Percentiles rank a stretch among this genome's conserved stretches.
Conservation (phyloP, 1,139 yeast genomes). For the Geotrichum klebahnii region DNA sequence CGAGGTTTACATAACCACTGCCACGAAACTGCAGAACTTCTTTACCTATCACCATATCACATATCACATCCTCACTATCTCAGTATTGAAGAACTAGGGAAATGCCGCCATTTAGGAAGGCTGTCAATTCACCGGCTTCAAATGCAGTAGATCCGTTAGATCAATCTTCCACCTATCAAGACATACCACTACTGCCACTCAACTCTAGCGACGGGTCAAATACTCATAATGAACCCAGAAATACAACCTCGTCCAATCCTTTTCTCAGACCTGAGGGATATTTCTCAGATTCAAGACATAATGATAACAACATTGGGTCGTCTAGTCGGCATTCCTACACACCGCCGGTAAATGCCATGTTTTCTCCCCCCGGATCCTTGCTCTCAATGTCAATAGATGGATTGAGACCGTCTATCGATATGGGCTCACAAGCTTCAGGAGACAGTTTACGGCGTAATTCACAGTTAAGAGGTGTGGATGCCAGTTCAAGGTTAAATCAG, state of each 20-base stretch:
- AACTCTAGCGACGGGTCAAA: not conserved
- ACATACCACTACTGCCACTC: constrained; percentile 1
- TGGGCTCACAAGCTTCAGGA: not conserved
- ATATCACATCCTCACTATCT: too few relatives aligned
- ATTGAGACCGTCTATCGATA: not conserved
- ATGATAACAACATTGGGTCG: not conserved
- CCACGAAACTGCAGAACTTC: too few relatives aligned
- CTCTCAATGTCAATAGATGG: not conserved
- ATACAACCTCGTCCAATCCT: constrained; percentile 1
- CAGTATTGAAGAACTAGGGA: too few relatives aligned
- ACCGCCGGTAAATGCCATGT: not conserved
- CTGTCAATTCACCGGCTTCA: too few relatives aligned
- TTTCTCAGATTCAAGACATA: not conserved
- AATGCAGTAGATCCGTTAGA: too few relatives aligned
- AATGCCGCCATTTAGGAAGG: too few relatives aligned
- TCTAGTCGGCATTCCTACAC: not conserved
- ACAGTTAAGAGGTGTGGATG: constrained; percentile 7
- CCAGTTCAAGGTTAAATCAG: not conserved
- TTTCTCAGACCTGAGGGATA: not conserved
- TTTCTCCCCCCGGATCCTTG: not conserved
- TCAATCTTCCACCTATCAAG: not conserved
- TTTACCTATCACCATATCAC: too few relatives aligned
- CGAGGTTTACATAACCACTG: too few relatives aligned
- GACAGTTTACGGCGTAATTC: not conserved
- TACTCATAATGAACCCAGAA: not conserved